Base-by-base conservation (phyloP, 345 rosid genomes). In the Eucalyptus polyanthemos region DNA sequence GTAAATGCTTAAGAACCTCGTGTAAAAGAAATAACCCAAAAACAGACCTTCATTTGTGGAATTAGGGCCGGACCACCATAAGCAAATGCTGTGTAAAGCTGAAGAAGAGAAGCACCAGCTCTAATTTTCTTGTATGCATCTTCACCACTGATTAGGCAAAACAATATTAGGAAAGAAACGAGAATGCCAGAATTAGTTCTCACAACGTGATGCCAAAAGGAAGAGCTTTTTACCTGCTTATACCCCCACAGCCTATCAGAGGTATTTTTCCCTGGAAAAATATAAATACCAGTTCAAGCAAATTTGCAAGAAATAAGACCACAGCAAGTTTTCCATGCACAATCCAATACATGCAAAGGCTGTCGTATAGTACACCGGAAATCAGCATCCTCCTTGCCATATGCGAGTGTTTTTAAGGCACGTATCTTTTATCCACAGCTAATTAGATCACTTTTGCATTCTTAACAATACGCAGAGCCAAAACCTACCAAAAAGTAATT, bases 51-150 rank as follows among this genome's bases (percentile, higher is more conserved):
- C 86, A 98, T 94, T 92, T 91, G 95, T 86, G 99, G 99, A 91
- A 98, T 97, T 86, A 97, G 94, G 62, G 99, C 99, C 11, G 99
- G 99, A 88, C 99, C 99, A 9, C 97, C 99, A 89, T 97, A 98
- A 2, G 99, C 99, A 92, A 98, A 98, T 83, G 94, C 97, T 3
- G 99, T 95, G 90, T 98, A 98, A 88, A 98, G 96, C 94, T 98
- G 99, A 91, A 97, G 96, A 89, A 98, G 99, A 53, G 97, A 96
- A 86, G 99, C 99, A 89, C 99, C 99, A 12, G 98, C 96, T 92
- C 99, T 94, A 87, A 98, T 93, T 93, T 96, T 98, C 90, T 94
- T 93, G 95, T 96, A 98, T 89, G 99, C 99, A 90, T 98, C 99
- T 92, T 97, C 99, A 86, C 99, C 99, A 92, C 99, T 98, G 92